Percentiles rank a stretch among this genome's conserved stretches.
These are phyloP conservation scores for Avicennia marina DNA, from an alignment of 257 asterid species.

Conservation along the genomic window DNA sequence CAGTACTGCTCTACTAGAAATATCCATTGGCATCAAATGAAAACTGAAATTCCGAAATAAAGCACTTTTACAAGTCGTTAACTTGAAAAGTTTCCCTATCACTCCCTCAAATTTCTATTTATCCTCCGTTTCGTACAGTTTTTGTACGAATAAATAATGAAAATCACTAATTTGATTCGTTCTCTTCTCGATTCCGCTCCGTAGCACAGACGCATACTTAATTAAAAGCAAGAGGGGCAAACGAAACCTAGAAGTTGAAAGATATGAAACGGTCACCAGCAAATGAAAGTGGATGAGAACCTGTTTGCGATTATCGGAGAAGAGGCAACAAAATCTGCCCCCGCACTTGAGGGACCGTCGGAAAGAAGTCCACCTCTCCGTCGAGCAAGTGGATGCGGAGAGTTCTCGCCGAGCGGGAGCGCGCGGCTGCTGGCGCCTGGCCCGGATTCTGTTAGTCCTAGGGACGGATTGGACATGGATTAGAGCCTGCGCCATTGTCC, in stretches of 20 bases:
- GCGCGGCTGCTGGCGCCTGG: neutral
- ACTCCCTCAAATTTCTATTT: no score
- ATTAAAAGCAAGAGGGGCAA: neutral
- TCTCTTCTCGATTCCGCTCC: no score
- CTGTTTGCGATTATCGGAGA: conserved; percentile 68
- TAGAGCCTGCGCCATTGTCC: neutral
- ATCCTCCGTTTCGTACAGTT: no score
- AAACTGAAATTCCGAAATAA: neutral
- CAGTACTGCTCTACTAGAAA: no score
- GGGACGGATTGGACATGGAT: neutral
- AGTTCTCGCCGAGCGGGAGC: neutral
- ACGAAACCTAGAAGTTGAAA: neutral
- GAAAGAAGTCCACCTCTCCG: conserved; percentile 27
- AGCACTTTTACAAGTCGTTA: neutral
- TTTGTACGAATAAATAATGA: no score
- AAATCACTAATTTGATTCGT: no score
- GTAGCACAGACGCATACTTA: neutral
- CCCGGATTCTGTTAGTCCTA: neutral
- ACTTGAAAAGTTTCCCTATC: no score
- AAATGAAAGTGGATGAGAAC: conserved; percentile 23
- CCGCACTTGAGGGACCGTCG: conserved; percentile 39
- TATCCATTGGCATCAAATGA: neutral
- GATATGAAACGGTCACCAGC: neutral
- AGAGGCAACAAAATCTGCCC: conserved; percentile 63
- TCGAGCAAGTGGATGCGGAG: neutral